Base-by-base conservation (phyloP, 805 yeast species). In the Wickerhamomyces silvicola region DNA sequence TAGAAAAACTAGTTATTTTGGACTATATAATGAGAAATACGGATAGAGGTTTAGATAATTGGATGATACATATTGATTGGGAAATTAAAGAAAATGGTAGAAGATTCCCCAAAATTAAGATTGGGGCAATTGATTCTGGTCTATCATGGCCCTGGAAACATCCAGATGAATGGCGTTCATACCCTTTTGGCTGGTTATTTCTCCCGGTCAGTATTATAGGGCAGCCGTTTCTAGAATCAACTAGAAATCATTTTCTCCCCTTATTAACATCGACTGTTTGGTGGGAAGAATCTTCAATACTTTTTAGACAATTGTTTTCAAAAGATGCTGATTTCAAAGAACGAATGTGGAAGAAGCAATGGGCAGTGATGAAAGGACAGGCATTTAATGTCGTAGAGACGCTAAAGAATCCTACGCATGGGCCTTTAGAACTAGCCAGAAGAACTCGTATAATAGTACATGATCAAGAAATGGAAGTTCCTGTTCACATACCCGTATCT, bases 131-230 rank as follows among this genome's bases (percentile, higher is more conserved):
- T 27, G 88, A 81, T 46, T 78, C 83, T 11, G 87, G 87, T 0
- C 59, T 81, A 19, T 67, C 87, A 0, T 80, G 77, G 44, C 88
- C 90, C 5, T 81, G 86, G 86, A 80, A 81, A 46, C 85, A 79
- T 42, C 88, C 88, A 0, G 83, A 81, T 53, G 86, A 79, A 47
- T 79, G 87, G 85, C 57, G 88, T 34, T 76, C 84, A 1, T 81
- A 77, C 44, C 88, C 88, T 0, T 81, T 70, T 56, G 88, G 88
- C 0, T 81, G 90, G 90, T 56, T 81, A 17, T 79, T 75, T 44
- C 54, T 81, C 21, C 88, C 88, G 1, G 54, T 70, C 10, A 62
- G 72, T 9, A 50, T 81, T 6, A 74, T 81, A 31, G 84, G 84
- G 0, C 79, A 71, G 37, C 86, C 86, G 4, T 80, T 81, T 45